Conservation (phyloP, 345 rosid species). For the Ricinus communis region DNA sequence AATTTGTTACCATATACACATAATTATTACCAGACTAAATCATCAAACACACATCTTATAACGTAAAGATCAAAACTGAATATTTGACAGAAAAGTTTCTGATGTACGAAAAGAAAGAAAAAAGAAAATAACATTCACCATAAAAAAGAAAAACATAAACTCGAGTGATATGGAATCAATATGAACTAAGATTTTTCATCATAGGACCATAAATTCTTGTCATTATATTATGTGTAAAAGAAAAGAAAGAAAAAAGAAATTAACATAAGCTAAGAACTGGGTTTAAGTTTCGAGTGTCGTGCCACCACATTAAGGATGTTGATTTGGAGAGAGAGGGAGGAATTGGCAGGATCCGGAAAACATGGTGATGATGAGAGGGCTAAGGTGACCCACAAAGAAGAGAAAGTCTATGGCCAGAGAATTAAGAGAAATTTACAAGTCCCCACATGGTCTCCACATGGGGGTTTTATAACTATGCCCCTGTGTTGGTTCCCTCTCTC, state of each 20-base stretch:
- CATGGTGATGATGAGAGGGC: constrained; percentile 41
- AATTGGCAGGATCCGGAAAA: constrained; percentile 68
- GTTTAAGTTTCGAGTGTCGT: not conserved
- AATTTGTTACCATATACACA: no score
- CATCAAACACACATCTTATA: no score
- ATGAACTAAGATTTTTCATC: no score
- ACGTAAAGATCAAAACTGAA: no score
- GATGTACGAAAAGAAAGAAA: no score
- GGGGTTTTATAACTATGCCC: constrained; percentile 31
- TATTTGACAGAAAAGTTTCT: no score
- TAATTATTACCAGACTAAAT: no score
- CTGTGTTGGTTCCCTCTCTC: constrained; percentile 12
- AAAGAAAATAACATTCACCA: no score
- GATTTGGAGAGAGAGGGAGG: constrained; percentile 15
- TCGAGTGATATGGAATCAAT: no score
- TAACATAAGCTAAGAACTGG: not conserved
- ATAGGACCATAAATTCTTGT: no score
- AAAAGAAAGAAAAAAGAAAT: not conserved
- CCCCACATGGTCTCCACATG: constrained; percentile 64
- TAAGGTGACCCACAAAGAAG: constrained; percentile 30
- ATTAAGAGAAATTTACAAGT: constrained; percentile 15
- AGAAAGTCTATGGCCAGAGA: constrained; percentile 23
- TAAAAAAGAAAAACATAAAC: no score
- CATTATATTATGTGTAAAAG: no score
- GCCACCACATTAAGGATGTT: constrained; percentile 16